Base-by-base conservation (phyloP, 192 early-diverging fungal species). In the Gigaspora rosea region DNA sequence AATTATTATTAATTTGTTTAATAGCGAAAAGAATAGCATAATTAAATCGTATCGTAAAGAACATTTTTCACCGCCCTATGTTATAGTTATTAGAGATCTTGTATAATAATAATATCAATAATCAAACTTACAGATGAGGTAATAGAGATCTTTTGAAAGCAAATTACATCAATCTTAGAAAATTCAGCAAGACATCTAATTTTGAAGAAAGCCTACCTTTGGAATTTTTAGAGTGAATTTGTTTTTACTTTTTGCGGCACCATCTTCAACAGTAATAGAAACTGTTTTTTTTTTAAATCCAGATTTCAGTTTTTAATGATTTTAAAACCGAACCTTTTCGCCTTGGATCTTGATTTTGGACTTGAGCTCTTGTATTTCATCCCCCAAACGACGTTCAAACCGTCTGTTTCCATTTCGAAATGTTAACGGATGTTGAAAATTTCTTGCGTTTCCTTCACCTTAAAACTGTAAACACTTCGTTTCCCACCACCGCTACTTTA, bases 1-100 rank as follows among this genome's bases (percentile, higher is more conserved):
- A 54, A 16, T 9, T 1, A 20, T 9, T 1, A 20, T 20, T 27
- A 27, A n/a, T 51, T 15, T n/a, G 27, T 1, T 0, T 2, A 56
- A 3, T 35, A 41, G 32, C 13, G 8, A 56, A 52, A 27, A 27
- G 32, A 32, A 9, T 58, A 51, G 77, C 85, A 13, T 63, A 0
- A 97, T 99, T 77, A 99, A 83, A 84, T 99, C 97, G 78, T 98
- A 99, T 33, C 97, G 27, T 27, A 27, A 1, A 27, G 27, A 98
- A 57, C 98, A 94, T 76, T 92, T 85, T 78, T 97, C 92, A 18
- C 97, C 98, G 1, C 97, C 97, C 93, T 91, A 66, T 62, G 48
- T 18, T 5, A 4, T 5, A 56, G 4, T 18, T 18, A 7, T 41
- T 41, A 41, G 41, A 41, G 41, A 41, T 7, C 41, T 41, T 7